Evolutionary conservation across 1,284 basidiomycete genomes (phyloP).

Genomic region (Cryptococcus sp.): DNA sequence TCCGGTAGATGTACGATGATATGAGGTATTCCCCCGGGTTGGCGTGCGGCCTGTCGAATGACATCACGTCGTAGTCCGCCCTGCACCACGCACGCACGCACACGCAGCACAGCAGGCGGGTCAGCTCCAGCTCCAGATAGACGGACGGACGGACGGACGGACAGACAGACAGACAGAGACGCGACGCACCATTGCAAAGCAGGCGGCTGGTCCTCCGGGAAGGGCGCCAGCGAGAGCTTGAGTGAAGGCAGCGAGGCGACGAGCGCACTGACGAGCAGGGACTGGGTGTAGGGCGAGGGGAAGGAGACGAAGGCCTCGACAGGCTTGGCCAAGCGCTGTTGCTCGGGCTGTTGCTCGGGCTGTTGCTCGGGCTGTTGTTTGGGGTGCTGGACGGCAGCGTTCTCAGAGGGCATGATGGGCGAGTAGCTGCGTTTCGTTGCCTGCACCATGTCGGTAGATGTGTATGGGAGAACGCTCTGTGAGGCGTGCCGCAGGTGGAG

Average conservation of each 20-base stretch:
- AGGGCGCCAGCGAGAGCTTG: conserved; percentile 31
- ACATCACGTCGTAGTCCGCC: conserved; percentile 68
- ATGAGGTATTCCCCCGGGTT: conserved; percentile 57
- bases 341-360: too few species aligned
- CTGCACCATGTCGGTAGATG: too few species aligned
- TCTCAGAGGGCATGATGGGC: too few species aligned
- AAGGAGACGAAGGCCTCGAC: conserved; percentile 63
- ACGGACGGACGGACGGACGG: too few species aligned
- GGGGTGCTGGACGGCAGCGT: too few species aligned
- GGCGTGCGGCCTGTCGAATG: conserved; percentile 64
- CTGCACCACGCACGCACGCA: conserved; percentile 9
- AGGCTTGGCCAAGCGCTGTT: too few species aligned
- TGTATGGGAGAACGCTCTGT: too few species aligned
- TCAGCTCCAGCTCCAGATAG: not conserved
- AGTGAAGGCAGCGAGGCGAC: conserved; percentile 39
- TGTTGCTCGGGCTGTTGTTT: too few species aligned
- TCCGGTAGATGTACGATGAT: conserved; percentile 84
- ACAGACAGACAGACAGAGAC: too few species aligned
- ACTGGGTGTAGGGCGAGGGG: conserved; percentile 72
- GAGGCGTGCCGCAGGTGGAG: too few species aligned
- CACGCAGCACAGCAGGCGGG: too few species aligned
- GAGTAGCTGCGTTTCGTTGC: too few species aligned
- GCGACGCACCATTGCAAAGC: conserved; percentile 42
- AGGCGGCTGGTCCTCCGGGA: conserved; percentile 34
- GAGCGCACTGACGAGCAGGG: conserved; percentile 66